Evolutionary conservation across 257 asterid genomes (phyloP), one percentile per base, ranked within the genome.

Genomic region (Gentiana straminea): DNA sequence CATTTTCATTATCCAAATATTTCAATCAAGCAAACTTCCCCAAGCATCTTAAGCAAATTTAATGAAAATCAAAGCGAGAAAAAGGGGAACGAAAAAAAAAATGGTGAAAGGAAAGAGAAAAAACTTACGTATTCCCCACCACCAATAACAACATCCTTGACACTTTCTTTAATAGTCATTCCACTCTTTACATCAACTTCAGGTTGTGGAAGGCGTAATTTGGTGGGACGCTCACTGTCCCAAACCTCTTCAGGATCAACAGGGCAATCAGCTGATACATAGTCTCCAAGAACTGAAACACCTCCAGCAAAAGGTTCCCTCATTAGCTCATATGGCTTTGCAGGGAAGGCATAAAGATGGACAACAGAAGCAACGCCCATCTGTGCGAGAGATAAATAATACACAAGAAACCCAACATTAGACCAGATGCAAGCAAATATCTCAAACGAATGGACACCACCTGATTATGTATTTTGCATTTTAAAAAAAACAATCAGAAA

Each of bases 261-360:
- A 2, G 98, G 95, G 66, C 83, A 85, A 76, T 92, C 98, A 55
- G 80, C 95, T 43, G 97, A 81, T 49, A 84, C 95, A 74, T 92
- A 92, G 71, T 92, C 98, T 67, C 98, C 98, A 33, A 92, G 93
- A 53, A 92, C 95, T 51, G 97, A 80, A 68, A 88, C 84, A 60
- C 69, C 79, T 69, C 98, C 98, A 63, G 84, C 67, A 67, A 81
- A 73, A 52, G 68, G 77, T 60, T 92, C 98, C 66, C 91, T 97
- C 94, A 87, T 85, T 68, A 80, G 73, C 79, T 86, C 95, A 52
- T 92, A 92, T 13, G 97, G 95, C 70, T 83, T 92, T 74, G 95
- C 95, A n/a, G 98, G 97, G 81, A 92, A 92, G 63, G 87, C 98
- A 68, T 85, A 87, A 44, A 92, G 90, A 75, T 92, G 98, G 71